Evolutionary conservation across 1,139 yeast species (phyloP), one percentile per base, ranked within the genome.

Genomic region (Taphrina flavorubra): DNA sequence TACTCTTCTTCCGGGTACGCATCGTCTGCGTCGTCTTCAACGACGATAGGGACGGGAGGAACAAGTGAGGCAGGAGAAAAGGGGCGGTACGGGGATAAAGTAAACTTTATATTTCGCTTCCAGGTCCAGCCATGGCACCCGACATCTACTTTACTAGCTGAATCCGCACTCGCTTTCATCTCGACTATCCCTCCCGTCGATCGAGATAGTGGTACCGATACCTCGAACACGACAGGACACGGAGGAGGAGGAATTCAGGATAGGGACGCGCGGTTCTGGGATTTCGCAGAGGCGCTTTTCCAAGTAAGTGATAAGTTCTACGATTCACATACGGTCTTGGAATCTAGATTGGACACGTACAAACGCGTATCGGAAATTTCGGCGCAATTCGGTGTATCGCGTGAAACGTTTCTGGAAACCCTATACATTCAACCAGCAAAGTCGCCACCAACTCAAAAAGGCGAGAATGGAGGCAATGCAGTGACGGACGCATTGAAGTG

Each of bases 51-150:
- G 4, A 25, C 4, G 2, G 31, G 31, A 25, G 31, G 31, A 25
- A 0, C 1, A 25, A 4, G 31, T 0, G 31, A 1, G 4, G 2
- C 31, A 25, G 31, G 31, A 25, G 31, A 46, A n/a, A 46, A n/a
- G 51, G 56, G 11, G 11, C 34, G 77, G 76, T 71, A 75, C 77
- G 55, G 77, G 77, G 11, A 40, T n/a, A 44, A 39, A n/a, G 51
- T 75, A 42, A 60, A 72, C 11, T 81, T 87, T 70, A 83, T 84
- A 3, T 83, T 84, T 76, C 83, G 87, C 72, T 87, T 89, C 73
- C 91, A 87, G 46, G 81, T 88, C 49, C 96, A 90, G 78, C 94
- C 95, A 72, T 90, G 96, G 96, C 97, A 90, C 76, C 87, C 94
- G 42, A 83, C 85, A 68, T 87, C 92, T 0, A 83, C 84, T 10